phyloP scores from a whole-genome alignment of 306 rosid species.

The Vigna hirtella region DNA sequence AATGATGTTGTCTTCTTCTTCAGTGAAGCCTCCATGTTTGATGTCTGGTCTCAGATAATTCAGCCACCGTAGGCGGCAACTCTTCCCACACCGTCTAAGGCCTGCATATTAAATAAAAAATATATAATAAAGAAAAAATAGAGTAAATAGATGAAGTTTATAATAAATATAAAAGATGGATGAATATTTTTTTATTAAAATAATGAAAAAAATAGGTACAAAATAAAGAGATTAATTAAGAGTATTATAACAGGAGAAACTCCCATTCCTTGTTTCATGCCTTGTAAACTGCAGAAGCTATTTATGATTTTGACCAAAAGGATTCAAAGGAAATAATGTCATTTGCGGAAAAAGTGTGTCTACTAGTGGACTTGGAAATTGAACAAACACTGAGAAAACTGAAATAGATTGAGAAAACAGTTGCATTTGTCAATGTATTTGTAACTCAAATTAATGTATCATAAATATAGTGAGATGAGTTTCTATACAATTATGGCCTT shows the following conservation, averaged over 20 bases:
- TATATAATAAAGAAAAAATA: not conserved
- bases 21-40: conserved; percentile 88
- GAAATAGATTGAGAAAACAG: not conserved
- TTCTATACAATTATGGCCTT: not conserved
- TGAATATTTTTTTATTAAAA: too few species aligned
- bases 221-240: not conserved
- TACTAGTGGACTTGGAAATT: conserved; percentile 21
- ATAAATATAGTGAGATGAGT: not conserved
- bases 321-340: not conserved
- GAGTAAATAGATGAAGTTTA: too few species aligned
- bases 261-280: conserved; percentile 6
- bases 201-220: too few species aligned
- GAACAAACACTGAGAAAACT: conserved; percentile 21
- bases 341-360: conserved; percentile 14
- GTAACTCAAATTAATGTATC: not conserved
- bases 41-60: conserved; percentile 91
- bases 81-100: conserved; percentile 86
- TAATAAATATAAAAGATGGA: too few species aligned
- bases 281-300: not conserved
- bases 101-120: conserved; percentile 46
- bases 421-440: not conserved
- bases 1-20: conserved; percentile 76
- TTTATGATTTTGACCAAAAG: not conserved
- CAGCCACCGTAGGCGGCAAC: conserved; percentile 90
- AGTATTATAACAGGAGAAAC: not conserved